Base-by-base conservation (phyloP, 1,139 yeast genomes). In the Pichia sp. region DNA sequence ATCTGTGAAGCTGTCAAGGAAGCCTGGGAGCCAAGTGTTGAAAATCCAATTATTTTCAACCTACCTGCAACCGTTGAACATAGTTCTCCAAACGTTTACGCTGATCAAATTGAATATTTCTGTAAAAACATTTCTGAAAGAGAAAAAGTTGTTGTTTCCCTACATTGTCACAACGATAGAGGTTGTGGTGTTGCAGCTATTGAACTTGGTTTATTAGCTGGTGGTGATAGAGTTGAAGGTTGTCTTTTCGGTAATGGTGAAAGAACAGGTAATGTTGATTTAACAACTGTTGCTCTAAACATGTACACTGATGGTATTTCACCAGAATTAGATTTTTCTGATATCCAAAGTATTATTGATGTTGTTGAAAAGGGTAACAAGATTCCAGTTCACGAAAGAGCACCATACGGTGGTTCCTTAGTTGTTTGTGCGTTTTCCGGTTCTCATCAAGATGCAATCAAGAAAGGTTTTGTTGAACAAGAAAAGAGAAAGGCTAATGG, bases 171-270 rank as follows among this genome's bases (percentile, higher is more conserved):
- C 69, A 92, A 92, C 58, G 97, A 92, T 66, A 80, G 97, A 65
- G 97, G 97, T 34, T 88, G 97, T 66, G 97, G 95, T 49, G 97
- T 92, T 39, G 97, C 97, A 23, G 97, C 97, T 27, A 83, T 97
- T 11, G 98, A 92, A 68, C 75, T 92, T 50, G 97, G 95, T 49
- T 76, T 85, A 51, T 65, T 92, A 66, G 98, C 96, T 4, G 97
- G 98, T 55, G 97, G 96, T 40, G 96, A 92, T 66, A 80, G 98
- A 68, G 94, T 92, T 37, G 98, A 92, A 68, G 97, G 98, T 44
- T 92, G 97, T 71, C 71, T 92, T 49, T 92, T 92, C 59, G 97
- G 97, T 55, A 92, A 90, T 64, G 97, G 98, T 63, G 98, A 92
- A 73, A 81, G 97, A 68, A 92, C 98, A 31, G 97, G 98, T 64